Percentiles rank a stretch among this genome's conserved stretches.
phyloP scores from a whole-genome alignment of 176 grass and related monocot species.

The Cymbopogon citratus region DNA sequence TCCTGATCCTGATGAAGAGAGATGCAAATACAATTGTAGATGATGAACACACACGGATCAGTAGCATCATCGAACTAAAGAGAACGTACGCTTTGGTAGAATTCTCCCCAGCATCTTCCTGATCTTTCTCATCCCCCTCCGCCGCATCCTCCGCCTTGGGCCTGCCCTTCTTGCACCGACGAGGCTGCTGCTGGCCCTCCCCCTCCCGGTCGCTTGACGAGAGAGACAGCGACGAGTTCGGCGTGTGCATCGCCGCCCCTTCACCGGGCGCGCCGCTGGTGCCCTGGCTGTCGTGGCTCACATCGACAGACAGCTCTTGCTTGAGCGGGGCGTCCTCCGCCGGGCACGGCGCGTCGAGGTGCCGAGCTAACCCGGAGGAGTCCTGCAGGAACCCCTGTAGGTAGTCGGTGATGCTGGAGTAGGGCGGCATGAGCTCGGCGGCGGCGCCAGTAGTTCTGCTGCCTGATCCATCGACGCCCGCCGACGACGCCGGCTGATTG shows the following conservation, averaged over 20 bases:
- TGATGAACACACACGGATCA: constrained; percentile 9
- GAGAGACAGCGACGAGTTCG: constrained; percentile 70
- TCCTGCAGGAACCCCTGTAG: constrained; percentile 43
- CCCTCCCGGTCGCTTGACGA: constrained; percentile 62
- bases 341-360: constrained; percentile 14
- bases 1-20: no score
- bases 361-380: constrained; percentile 21
- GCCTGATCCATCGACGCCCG: neutral
- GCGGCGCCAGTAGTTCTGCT: neutral
- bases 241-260: constrained; percentile 38
- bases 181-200: constrained; percentile 39
- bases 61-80: neutral
- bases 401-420: constrained; percentile 42
- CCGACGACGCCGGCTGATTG: neutral
- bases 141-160: constrained; percentile 41
- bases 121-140: constrained; percentile 33
- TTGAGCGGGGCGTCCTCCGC: constrained; percentile 25
- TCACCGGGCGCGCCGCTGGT: constrained; percentile 31
- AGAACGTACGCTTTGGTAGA: constrained; percentile 66
- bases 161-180: constrained; percentile 55
- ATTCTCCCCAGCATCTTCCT: constrained; percentile 54
- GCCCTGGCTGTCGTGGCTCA: constrained; percentile 41
- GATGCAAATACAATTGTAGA: constrained; percentile 13
- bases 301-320: constrained; percentile 47
- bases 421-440: constrained; percentile 39